Base-by-base conservation (phyloP, 1,139 yeast genomes). In the Saccharomyces hybrid region DNA sequence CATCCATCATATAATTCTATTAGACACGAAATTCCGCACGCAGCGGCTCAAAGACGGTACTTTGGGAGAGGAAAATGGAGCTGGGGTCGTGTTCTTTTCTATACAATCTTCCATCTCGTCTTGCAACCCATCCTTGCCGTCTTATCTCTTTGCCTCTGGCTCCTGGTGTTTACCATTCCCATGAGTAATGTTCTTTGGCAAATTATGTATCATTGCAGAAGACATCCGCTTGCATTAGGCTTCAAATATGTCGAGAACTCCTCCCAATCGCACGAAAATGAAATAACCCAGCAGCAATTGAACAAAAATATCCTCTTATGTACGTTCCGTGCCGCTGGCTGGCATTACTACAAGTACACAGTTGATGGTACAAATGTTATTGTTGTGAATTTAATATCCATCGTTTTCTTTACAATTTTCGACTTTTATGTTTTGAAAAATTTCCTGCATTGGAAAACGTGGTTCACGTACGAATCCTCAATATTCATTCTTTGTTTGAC, bases 41-140 rank as follows among this genome's bases (percentile, higher is more conserved):
- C 71, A 27, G 77, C 76, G 57, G 72, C 76, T 49, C 82, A 82
- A 60, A 74, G 77, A 34, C 74, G 99, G 57, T 77, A 83, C 53
- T 93, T 93, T 69, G 99, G 99, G 32, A 79, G 99, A 69, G 99
- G 99, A 30, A 76, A 83, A 61, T 93, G 99, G 99, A 83, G 86
- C 23, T 69, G 84, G 44, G 97, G 97, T 1, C 79, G 99, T 60
- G 78, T 91, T 48, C 69, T 84, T 14, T 93, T 90, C 66, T 93
- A 84, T 66, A n/a, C 83, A 3, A 80, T 81, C 63, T 91, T 84
- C 67, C 90, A 91, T 65, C 63, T 79, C 2, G 61, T 88, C 5
- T 68, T 91, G 46, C 87, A 84, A 59, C 98, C 98, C 1, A 65
- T 87, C 4, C 75, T 86, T 30, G 71, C 76, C 38, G 2, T 79